phyloP scores from a whole-genome alignment of 2,329 filamentous ascomycete genomes.

The Botrytis galanthina region DNA sequence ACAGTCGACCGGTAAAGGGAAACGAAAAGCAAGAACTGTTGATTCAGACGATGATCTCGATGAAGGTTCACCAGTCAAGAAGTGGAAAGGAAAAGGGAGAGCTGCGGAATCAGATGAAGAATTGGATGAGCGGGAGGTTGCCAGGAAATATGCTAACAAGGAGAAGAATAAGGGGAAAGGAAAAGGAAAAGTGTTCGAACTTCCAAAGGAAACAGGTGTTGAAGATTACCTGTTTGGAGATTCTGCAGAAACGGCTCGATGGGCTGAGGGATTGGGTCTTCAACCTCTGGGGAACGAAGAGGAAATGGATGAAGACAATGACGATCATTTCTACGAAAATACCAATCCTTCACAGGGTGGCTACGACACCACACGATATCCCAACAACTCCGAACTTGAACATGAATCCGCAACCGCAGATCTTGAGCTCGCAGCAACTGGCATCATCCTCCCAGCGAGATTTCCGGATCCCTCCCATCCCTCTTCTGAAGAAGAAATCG shows the following conservation, averaged over 20 bases:
- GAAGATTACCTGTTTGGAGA: neutral
- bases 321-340: neutral
- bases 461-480: neutral
- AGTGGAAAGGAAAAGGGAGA: constrained; percentile 12
- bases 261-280: neutral
- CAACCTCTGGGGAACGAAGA: no score
- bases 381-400: neutral
- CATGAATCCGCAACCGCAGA: neutral
- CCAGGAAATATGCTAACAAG: neutral
- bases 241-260: neutral
- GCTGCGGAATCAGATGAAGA: constrained; percentile 1
- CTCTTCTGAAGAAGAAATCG: neutral
- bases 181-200: neutral
- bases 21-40: neutral
- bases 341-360: neutral
- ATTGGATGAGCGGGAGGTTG: neutral
- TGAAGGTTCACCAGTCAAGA: neutral
- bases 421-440: neutral
- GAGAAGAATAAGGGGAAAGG: neutral
- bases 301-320: neutral
- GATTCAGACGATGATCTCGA: neutral
- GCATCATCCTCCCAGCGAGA: neutral
- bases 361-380: neutral
- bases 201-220: neutral
- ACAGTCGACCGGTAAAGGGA: neutral